A percentile compares a stretch with the other conserved stretches of the same genome.
These are phyloP conservation scores for Globisporangium parvum DNA, from an alignment of 352 stramenopile species.

Conservation along the genomic window DNA sequence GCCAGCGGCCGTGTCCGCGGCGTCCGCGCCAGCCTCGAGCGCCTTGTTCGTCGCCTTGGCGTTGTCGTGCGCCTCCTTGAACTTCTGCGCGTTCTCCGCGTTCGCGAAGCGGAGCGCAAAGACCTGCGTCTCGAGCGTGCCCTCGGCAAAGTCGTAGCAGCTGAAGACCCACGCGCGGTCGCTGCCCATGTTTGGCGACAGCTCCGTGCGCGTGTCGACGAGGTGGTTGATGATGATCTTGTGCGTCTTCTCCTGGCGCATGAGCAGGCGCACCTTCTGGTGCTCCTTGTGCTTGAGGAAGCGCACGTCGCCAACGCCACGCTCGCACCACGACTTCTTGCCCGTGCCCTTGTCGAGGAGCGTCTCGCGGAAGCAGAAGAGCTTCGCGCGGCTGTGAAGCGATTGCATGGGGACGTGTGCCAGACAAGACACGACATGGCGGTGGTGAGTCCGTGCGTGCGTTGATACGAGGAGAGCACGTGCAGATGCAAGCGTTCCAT, in stretches of 20 bases:
- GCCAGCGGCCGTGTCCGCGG: conserved; percentile 85
- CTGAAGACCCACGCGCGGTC: conserved; percentile 98
- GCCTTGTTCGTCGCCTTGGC: conserved; percentile 94
- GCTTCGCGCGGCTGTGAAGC: conserved; percentile 84
- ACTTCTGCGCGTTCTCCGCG: conserved; percentile 94
- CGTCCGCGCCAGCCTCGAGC: conserved; percentile 90
- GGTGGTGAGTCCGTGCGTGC: too few species aligned
- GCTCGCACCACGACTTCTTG: conserved; percentile 97
- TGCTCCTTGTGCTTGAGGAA: conserved; percentile 97
- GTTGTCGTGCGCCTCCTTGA: conserved; percentile 94
- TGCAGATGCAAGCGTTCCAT: too few species aligned
- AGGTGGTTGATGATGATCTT: conserved; percentile 99
- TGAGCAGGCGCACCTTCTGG: conserved; percentile 93
- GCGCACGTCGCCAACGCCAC: conserved; percentile 94
- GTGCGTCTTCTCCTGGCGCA: conserved; percentile 99
- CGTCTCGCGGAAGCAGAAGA: conserved; percentile 96
- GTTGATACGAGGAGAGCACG: too few species aligned
- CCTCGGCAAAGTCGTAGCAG: conserved; percentile 97
- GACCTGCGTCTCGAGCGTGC: conserved; percentile 87
- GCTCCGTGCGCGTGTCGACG: conserved; percentile 93
- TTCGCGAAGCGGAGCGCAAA: conserved; percentile 94
- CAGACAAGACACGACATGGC: not conserved
- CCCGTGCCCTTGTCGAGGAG: conserved; percentile 97
- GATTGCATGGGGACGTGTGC: conserved; percentile 3
- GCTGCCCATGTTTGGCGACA: conserved; percentile 94